Evolutionary conservation across 345 rosid genomes (phyloP), one percentile per base, ranked within the genome.

Genomic region (Ceriops decandra): DNA sequence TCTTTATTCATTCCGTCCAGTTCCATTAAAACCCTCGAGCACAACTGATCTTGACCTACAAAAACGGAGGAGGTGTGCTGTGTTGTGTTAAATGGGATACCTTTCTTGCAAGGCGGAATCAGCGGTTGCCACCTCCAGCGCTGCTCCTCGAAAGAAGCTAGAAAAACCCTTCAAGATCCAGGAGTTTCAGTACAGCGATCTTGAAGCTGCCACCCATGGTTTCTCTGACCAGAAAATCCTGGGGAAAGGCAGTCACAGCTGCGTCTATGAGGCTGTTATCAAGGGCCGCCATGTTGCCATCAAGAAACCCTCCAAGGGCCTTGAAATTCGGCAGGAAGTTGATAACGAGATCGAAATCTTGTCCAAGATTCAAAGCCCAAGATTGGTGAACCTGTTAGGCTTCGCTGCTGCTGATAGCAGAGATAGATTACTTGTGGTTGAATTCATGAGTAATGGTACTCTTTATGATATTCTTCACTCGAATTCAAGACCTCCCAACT

Each of bases 181-280:
- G 63, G 92, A 82, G 11, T 95, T 88, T 73, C 73, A 79, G 38
- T 91, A 95, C 84, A 79, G 90, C 67, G 99, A 91, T 76, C 90
- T 95, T 16, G 96, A 91, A 76, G 87, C 98, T 0, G 99, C 99
- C 61, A 92, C 99, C 61, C 72, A 86, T 64, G 98, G 99, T 10
- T 95, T 95, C 89, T 82, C 95, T 74, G 84, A 85, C 60, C 79
- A 78, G 58, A 92, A 81, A 66, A 83, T 95, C 4, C 87, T 95
- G 6, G 99, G 99, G 0, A 90, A 88, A 71, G 99, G 99, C 67
- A 95, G 99, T 80, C 99, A 95, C 72, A 98, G 98, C 5, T 79
- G 81, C 74, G 99, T 95, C 69, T 95, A 95, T 87, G 92, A 90
- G 78, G 99, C 92, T 15, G 88, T 84, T 32, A 73, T 90, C 72